phyloP scores from a whole-genome alignment of 75 land plant species.

The Larix kaempferi region DNA sequence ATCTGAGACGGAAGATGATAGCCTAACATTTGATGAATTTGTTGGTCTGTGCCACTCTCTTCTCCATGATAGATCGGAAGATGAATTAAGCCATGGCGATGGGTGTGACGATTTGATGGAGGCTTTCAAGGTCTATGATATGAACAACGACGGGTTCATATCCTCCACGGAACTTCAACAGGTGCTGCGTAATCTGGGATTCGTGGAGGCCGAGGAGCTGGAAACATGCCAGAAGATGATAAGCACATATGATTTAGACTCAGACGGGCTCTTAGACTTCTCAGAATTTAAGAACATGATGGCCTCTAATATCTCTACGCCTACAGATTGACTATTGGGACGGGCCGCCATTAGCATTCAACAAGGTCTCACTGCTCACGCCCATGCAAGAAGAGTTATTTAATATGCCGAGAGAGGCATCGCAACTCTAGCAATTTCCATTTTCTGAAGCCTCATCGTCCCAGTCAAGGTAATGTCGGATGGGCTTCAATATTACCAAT shows the following conservation, averaged over 20 bases:
- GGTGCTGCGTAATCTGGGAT: slow-evolving; percentile 39
- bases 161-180: slow-evolving; percentile 37
- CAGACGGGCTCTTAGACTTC: slow-evolving; percentile 47
- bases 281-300: slow-evolving; percentile 61
- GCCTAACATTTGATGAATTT: slow-evolving; percentile 2
- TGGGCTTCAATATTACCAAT: too few species aligned
- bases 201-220: slow-evolving; percentile 18
- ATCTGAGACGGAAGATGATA: not conserved
- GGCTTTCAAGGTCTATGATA: slow-evolving; percentile 56
- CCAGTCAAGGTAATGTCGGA: too few species aligned
- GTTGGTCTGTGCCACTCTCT: not conserved
- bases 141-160: slow-evolving; percentile 58
- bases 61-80: not conserved
- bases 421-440: too few species aligned
- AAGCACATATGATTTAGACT: slow-evolving; percentile 32
- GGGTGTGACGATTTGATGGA: slow-evolving; percentile 16
- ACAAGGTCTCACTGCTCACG: too few species aligned
- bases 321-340: too few species aligned
- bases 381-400: too few species aligned
- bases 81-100: not conserved
- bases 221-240: slow-evolving; percentile 49
- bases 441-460: too few species aligned
- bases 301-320: not conserved
- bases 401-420: too few species aligned
- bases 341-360: too few species aligned